Base-by-base conservation (phyloP, 306 rosid species). In the Medicago ruthenica region DNA sequence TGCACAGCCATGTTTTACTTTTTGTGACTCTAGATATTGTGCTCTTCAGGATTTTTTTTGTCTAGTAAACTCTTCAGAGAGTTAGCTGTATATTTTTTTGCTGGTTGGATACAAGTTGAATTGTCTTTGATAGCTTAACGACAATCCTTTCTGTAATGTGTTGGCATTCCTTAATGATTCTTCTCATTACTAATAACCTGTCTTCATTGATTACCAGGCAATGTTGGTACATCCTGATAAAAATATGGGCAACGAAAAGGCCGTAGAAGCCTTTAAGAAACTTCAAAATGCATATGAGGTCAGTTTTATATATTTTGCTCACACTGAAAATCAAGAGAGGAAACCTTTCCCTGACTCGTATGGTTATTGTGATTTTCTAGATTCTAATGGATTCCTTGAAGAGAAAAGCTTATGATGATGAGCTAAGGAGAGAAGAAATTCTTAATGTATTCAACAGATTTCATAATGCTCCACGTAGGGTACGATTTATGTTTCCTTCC, bases 261-360 rank as follows among this genome's bases (percentile, higher is more conserved):
- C 99, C 5, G 99, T 80, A 50, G 99, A 96, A 85, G 98, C 99
- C 76, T 96, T 96, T 74, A 92, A 96, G 88, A 96, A 92, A 85
- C 99, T 96, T 83, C 99, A 96, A 76, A 96, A 96, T 84, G 99
- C 99, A 44, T 96, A 96, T 45, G 99, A 96, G 93, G 99, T 90
- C 69, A 84, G 69, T 75, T 34, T 78, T 65, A 55, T 51, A 58
- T 57, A 45, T 84, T 74, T 66, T 47, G 12, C 47, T 34, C 17
- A 50, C n/a, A 41, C 62, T 67, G 41, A 53, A 62, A 79, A 45
- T 68, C 78, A 37, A 21, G 37, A 61, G 77, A 73, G 64, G 40
- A 31, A 79, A 66, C 45, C 62, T 60, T 66, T 71, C 58, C 22
- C 81, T 75, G 62, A 85, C 37, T 44, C 27, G 9, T 85, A 42